phyloP scores from a whole-genome alignment of 306 rosid genomes.

The Sechiopsis laciniata region DNA sequence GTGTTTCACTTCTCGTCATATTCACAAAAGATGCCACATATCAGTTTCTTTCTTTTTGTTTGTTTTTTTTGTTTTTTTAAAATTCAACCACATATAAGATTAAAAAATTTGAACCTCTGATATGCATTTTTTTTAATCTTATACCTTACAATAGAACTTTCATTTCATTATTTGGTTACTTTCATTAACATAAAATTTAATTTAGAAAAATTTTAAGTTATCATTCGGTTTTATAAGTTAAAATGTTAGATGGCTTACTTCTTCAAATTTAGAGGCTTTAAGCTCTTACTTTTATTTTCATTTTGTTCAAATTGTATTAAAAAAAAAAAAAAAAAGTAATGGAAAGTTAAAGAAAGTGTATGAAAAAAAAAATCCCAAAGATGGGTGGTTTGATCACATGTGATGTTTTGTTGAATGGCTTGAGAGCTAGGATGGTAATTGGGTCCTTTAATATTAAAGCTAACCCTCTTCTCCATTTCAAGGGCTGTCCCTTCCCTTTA shows the following conservation, averaged over 20 bases:
- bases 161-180: neutral
- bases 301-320: no score
- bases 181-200: neutral
- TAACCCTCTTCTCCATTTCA: constrained; percentile 1
- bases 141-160: no score
- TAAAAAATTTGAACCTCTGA: no score
- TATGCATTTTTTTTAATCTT: no score
- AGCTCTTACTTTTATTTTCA: no score
- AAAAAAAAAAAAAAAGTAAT: neutral
- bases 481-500: constrained; percentile 5
- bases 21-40: neutral
- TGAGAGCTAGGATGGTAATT: constrained; percentile 2
- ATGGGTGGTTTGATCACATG: constrained; percentile 19
- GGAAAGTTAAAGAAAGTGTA: neutral
- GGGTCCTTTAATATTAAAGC: constrained; percentile 16
- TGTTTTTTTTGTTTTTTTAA: no score
- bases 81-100: no score
- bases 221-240: neutral
- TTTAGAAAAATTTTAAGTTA: neutral
- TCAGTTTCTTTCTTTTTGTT: no score
- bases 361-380: neutral
- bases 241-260: neutral
- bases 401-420: neutral
- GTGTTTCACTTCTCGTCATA: neutral
- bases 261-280: neutral